Evolutionary conservation across 78 protist species (phyloP).

Genomic region (Dictyostelium intermedium): DNA sequence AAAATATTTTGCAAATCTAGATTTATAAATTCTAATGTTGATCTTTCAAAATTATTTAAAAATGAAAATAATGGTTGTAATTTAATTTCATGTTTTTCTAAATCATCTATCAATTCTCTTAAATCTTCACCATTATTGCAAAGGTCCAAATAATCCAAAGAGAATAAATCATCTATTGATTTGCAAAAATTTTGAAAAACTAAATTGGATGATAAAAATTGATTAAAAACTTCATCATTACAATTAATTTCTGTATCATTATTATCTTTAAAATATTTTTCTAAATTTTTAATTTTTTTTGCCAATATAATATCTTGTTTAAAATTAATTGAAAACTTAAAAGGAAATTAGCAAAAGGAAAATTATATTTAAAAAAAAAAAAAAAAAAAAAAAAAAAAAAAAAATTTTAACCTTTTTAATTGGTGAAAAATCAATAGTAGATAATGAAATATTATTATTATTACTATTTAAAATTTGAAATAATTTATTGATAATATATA

Average conservation of each 20-base stretch:
- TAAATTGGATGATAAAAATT: not conserved
- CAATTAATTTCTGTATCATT: not conserved
- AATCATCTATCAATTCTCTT: not conserved
- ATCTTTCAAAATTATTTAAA: not conserved
- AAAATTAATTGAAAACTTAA: not conserved
- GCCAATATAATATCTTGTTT: not conserved
- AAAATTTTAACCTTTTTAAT: not conserved
- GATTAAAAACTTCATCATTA: not conserved
- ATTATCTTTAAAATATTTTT: not conserved
- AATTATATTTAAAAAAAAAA: not conserved
- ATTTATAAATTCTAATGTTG: not conserved
- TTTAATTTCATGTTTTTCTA: not conserved
- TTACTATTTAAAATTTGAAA: not conserved
- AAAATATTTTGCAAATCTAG: not conserved
- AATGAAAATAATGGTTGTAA: not conserved
- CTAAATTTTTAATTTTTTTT: not conserved
- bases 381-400: not conserved
- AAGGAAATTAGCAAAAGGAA: too few relatives aligned
- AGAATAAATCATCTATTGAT: not conserved
- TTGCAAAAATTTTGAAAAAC: not conserved
- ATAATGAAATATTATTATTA: not conserved
- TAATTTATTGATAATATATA: not conserved
- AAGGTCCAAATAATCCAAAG: not conserved
- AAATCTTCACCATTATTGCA: not conserved
- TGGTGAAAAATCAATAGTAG: not conserved